Evolutionary conservation across 1,139 yeast species (phyloP), one percentile per base, ranked within the genome.

Genomic region (Debaryomycetaceae sp.): DNA sequence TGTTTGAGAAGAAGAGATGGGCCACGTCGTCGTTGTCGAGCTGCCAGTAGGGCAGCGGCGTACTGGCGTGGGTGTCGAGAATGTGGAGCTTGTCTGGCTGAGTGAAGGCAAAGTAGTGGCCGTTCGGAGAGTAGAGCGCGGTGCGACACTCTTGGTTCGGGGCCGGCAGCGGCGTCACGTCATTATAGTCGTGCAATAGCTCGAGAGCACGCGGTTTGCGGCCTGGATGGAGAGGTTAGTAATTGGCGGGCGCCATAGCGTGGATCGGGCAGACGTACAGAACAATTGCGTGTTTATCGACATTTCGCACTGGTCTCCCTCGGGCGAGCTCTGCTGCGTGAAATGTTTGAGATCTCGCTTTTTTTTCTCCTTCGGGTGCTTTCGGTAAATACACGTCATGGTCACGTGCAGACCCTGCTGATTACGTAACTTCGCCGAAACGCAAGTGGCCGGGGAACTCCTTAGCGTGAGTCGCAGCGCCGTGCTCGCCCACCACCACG

Each of bases 1-100:
- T 65, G 8, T 96, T 95, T 10, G 95, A 83, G 49, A 90, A 85
- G 40, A 74, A 76, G 44, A 90, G 56, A 47, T 90, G 97, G 44
- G 78, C 76, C 15, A 81, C 81, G 38, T 81, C 86, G 18, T 60
- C 49, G 23, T 73, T 57, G 20, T 64, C 71, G 29, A 81, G 51
- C 13, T 53, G 58, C 28, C 64, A 53, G 29, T 67, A 47, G 21
- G 58, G 36, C 6, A 49, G 47, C 22, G 62, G 53, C 20, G 10
- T 7, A 28, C 45, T 46, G 19, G 35, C 38, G 12, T 56, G 58
- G n/a, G 92, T 72, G 39, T 73, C 65, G 32, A 73, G 62, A 20
- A 86, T 65, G 31, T 63, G 62, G 27, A 83, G 78, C 49, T 60
- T 55, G 32, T 55, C 46, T 30, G 77, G 70, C 54, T 73, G 66